Base-by-base conservation (phyloP, 2,329 filamentous ascomycete genomes). In the Fusarium phyllophilum region DNA sequence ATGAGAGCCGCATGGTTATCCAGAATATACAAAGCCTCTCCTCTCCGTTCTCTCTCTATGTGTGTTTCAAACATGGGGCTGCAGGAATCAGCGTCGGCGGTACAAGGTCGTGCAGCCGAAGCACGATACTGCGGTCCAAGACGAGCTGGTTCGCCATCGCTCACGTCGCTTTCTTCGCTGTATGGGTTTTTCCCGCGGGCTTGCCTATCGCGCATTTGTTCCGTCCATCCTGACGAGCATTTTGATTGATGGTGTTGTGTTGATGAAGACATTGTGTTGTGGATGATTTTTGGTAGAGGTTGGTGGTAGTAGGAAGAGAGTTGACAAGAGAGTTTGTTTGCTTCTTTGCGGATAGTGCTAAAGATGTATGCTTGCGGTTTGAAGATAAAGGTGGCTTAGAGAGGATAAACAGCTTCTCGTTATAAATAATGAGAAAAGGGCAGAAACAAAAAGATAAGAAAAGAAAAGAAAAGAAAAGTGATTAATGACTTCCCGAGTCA, bases 111-210 rank as follows among this genome's bases (percentile, higher is more conserved):
- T n/a, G 41, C 55, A 31, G 46, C 42, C 14, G 42, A 24, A 49
- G 20, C 31, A 54, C 63, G 49, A 36, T 73, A 70, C 61, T 46
- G 46, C 8, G 34, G 41, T 34, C 73, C 75, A 22, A 73, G 71
- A 49, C 52, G 68, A 69, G 76, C 59, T 41, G 45, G 62, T 18
- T 75, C 78, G 18, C 57, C 41, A 18, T 76, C 76, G 59, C 75
- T 77, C 29, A 75, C 72, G 14, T 79, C 74, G 64, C 57, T 66
- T 22, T 66, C 68, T n/a, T 75, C 79, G 63, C 54, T 65, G 76
- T 88, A 89, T 2, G 87, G 87, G 69, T 90, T 85, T 76, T 89
- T 89, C 58, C 89, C 89, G 45, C 89, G 84, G 9, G 89, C 87
- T 79, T 91, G 89, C 11, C 84, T 85, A 78, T 91, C 88, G 75